These are phyloP conservation scores for Vitis amurensis DNA, from an alignment of 164 flowering plant genomes.

Conservation along the genomic window DNA sequence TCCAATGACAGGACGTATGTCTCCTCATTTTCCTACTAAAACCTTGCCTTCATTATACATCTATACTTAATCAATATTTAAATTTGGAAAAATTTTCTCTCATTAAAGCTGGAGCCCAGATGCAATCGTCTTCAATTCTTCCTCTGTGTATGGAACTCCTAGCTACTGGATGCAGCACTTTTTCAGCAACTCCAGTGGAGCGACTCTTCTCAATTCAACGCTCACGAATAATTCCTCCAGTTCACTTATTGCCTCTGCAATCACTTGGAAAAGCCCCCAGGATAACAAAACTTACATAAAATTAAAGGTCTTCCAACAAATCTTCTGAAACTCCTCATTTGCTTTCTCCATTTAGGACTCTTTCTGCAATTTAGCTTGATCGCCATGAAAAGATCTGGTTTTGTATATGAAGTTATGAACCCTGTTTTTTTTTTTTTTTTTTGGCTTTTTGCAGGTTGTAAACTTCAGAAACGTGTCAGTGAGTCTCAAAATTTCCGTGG, in stretches of 20 bases:
- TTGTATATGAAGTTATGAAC: too few relatives aligned
- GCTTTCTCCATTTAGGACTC: too few relatives aligned
- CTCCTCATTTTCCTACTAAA: not conserved
- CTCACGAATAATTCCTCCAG: constrained; percentile 43
- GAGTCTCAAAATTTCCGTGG: constrained; percentile 48
- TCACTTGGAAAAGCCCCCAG: constrained; percentile 47
- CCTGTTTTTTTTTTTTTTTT: not conserved
- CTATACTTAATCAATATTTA: not conserved
- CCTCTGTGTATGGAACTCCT: constrained; percentile 77
- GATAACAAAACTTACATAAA: constrained; percentile 41
- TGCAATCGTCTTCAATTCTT: constrained; percentile 86
- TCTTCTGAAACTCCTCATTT: not conserved
- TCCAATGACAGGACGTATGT: constrained; percentile 72
- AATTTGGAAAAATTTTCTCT: not conserved
- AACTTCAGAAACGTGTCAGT: constrained; percentile 63
- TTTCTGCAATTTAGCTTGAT: too few relatives aligned
- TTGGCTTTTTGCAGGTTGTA: constrained; percentile 54
- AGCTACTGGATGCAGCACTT: constrained; percentile 88
- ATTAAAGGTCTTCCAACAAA: constrained; percentile 54
- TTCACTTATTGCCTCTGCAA: constrained; percentile 73
- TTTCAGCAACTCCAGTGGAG: constrained; percentile 81
- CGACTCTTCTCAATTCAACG: constrained; percentile 55
- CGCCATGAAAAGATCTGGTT: too few relatives aligned
- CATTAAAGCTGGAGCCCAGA: constrained; percentile 81
- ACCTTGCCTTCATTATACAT: not conserved